Evolutionary conservation across 495 filamentous ascomycete genomes (phyloP), one percentile per base, ranked within the genome.

Genomic region (Penicillium riverlandense): DNA sequence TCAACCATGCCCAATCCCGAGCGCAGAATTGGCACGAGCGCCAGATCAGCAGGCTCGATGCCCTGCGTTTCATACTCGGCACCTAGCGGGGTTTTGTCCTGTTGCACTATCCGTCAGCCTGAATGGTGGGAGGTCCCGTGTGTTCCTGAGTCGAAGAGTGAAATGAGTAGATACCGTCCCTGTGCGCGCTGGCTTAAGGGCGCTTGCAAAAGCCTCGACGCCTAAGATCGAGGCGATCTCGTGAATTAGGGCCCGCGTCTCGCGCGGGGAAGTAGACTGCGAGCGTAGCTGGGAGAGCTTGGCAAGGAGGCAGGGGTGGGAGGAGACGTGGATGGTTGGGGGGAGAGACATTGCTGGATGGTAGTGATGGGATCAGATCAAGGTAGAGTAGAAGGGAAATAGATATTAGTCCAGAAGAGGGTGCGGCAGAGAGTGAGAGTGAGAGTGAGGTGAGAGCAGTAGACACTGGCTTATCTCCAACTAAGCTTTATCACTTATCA

Each of bases 201-300:
- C 74, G 7, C 72, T 54, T n/a, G 78, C 81, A 35, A 94, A 72
- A 8, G 90, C 90, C 63, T 95, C 90, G 40, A 82, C 84, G 14
- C 78, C 88, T 4, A 97, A 65, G 37, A 97, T 86, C 30, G 88
- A 69, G 4, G 86, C 65, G 48, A 97, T 92, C 43, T 96, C 90
- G 59, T 94, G 79, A 40, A 96, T 77, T 31, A 96, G 71, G 10
- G 73, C 59, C 64, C 90, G 88, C 54, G 88, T 90, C 43, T 96
- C 88, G 37, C 79, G 70, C 1, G 88, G 74, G 35, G 75, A 76
- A 37, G 88, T 82, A 34, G 62, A 69, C 27, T 75, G 63, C 14
- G 86, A 92, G 37, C 91, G 83, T 11, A 97, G 82, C 63, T 89
- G 86, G 32, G 85, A 88, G 53, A 97, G 82, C 71, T 97, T 97